Percentiles rank a stretch among this genome's conserved stretches.
These are phyloP conservation scores for Corrigiola litoralis DNA, from an alignment of 179 eudicot genomes.

Conservation along the genomic window DNA sequence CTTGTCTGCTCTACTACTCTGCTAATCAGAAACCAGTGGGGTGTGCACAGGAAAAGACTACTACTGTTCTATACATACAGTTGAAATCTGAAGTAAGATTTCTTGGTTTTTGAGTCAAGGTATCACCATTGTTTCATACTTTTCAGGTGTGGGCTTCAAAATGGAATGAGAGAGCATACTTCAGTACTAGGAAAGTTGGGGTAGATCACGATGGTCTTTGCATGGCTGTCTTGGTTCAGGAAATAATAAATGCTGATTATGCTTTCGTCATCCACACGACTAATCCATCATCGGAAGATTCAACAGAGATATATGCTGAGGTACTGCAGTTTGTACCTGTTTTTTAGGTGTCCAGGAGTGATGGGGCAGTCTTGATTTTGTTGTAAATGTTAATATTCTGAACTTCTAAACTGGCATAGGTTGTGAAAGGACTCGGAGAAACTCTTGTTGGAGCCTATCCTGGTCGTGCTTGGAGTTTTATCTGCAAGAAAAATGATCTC, in stretches of 20 bases:
- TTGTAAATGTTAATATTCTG: neutral
- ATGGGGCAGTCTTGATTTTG: neutral
- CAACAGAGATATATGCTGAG: conserved; percentile 95
- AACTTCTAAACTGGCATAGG: conserved; percentile 36
- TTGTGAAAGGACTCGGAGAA: conserved; percentile 98
- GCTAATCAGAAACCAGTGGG: no score
- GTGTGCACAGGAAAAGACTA: no score
- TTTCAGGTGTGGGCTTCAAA: conserved; percentile 97
- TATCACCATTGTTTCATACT: neutral
- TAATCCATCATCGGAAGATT: conserved; percentile 94
- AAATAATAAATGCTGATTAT: conserved; percentile 89
- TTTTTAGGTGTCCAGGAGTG: neutral
- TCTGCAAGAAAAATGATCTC: conserved; percentile 74
- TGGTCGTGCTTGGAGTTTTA: conserved; percentile 84
- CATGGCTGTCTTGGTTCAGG: conserved; percentile 99
- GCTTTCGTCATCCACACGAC: conserved; percentile 99
- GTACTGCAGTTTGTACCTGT: conserved; percentile 24
- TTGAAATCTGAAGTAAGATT: neutral
- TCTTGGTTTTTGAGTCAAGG: neutral
- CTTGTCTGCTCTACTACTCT: neutral
- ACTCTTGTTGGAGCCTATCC: conserved; percentile 98
- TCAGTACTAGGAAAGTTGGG: conserved; percentile 89
- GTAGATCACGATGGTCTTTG: conserved; percentile 87
- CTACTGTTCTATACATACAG: neutral
- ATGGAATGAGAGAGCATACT: conserved; percentile 98